phyloP scores from a whole-genome alignment of 2,329 filamentous ascomycete genomes.

The Penicillium sp. region DNA sequence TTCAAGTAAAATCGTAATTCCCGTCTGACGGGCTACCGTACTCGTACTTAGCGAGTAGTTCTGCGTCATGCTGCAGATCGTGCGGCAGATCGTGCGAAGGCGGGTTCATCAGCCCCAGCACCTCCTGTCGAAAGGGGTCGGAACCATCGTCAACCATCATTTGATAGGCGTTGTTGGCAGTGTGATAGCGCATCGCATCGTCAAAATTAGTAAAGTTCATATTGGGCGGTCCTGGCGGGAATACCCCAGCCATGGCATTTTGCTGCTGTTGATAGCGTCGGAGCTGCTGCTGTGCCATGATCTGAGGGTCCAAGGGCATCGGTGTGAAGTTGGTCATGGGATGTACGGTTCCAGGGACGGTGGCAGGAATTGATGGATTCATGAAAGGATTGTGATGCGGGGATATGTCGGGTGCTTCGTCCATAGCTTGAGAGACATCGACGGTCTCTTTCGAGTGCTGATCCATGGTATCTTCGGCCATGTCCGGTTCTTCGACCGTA shows the following conservation, averaged over 20 bases:
- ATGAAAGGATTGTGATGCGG: slow-evolving; percentile 32
- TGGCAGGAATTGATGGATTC: slow-evolving; percentile 26
- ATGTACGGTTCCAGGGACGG: slow-evolving; percentile 35
- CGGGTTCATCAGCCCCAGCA: slow-evolving; percentile 38
- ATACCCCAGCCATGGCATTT: slow-evolving; percentile 34
- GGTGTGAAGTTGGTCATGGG: slow-evolving; percentile 44
- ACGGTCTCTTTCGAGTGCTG: slow-evolving; percentile 12
- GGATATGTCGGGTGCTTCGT: slow-evolving; percentile 22
- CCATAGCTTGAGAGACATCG: slow-evolving; percentile 20
- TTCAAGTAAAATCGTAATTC: slow-evolving; percentile 28
- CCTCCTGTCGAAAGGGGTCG: slow-evolving; percentile 37
- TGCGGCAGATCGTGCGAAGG: slow-evolving; percentile 38
- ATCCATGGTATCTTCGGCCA: slow-evolving; percentile 16
- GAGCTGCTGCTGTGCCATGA: slow-evolving; percentile 51
- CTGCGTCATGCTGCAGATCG: slow-evolving; percentile 41
- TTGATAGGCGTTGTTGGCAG: slow-evolving; percentile 37
- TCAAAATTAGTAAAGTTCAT: slow-evolving; percentile 36
- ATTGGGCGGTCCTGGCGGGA: slow-evolving; percentile 30
- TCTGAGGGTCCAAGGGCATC: slow-evolving; percentile 58
- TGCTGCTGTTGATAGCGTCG: slow-evolving; percentile 39
- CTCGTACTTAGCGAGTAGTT: slow-evolving; percentile 38
- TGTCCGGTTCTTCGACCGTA: slow-evolving; percentile 15
- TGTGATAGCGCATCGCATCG: slow-evolving; percentile 37
- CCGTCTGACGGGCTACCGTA: slow-evolving; percentile 39
- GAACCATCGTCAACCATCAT: slow-evolving; percentile 42